Evolutionary conservation across 2,329 filamentous ascomycete genomes (phyloP).

Genomic region (Zopfia rhizophila): DNA sequence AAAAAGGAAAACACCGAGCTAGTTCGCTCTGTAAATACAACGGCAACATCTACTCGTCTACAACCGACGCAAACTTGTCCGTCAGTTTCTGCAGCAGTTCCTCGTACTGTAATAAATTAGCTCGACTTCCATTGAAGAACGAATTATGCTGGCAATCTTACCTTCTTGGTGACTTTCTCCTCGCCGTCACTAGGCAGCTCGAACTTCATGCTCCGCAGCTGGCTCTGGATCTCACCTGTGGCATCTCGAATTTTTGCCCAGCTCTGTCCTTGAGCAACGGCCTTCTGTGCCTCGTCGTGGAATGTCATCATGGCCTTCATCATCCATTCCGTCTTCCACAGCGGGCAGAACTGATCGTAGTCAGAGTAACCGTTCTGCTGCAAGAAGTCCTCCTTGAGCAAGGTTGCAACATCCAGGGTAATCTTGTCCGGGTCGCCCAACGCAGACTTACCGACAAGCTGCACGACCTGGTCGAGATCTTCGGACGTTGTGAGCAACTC

Average conservation of each 20-base stretch:
- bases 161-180: conserved; percentile 84
- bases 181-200: conserved; percentile 89
- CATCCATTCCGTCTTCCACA: conserved; percentile 99
- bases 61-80: conserved; percentile 96
- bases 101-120: conserved; percentile 78
- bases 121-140: conserved; percentile 2
- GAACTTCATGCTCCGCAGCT: conserved; percentile 95
- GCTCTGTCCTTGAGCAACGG: conserved; percentile 86
- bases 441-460: conserved; percentile 97
- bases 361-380: conserved; percentile 99
- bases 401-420: conserved; percentile 87
- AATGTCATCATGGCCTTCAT: conserved; percentile 99
- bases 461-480: conserved; percentile 97
- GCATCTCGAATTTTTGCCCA: conserved; percentile 95
- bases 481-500: conserved; percentile 94
- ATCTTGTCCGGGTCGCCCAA: conserved; percentile 98
- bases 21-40: conserved; percentile 38
- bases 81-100: conserved; percentile 89
- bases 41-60: conserved; percentile 78
- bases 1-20: conserved; percentile 33
- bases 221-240: conserved; percentile 84
- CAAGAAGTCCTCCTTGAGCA: conserved; percentile 98
- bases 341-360: conserved; percentile 98
- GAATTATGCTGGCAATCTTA: conserved; percentile 52
- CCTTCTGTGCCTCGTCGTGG: conserved; percentile 98